Evolutionary conservation across 2,329 filamentous ascomycete genomes (phyloP).

Genomic region (Pseudogymnoascus sp.): DNA sequence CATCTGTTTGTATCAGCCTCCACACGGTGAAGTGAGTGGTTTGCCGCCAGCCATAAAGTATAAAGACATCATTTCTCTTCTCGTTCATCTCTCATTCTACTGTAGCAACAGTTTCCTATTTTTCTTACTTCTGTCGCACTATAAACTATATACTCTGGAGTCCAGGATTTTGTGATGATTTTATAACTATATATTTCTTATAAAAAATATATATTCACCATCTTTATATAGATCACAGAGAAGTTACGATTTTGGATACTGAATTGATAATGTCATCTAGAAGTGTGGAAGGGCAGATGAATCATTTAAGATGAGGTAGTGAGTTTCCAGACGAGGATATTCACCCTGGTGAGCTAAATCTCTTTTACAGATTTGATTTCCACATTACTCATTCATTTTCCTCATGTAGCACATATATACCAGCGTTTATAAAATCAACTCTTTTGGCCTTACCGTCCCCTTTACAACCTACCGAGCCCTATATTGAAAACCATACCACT

Average conservation of each 20-base stretch:
- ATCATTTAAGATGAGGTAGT: not conserved
- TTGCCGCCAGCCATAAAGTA: not conserved
- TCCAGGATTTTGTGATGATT: not conserved
- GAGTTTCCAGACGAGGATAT: not conserved
- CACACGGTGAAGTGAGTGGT: not conserved
- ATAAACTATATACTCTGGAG: not conserved
- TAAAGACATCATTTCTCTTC: not conserved
- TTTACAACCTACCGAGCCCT: not conserved
- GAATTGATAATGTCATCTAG: not conserved
- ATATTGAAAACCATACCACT: not conserved
- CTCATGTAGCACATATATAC: not conserved
- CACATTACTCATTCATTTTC: not conserved
- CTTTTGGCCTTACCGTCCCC: not conserved
- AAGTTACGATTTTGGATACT: not conserved
- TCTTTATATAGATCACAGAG: not conserved
- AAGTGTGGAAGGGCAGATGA: not conserved
- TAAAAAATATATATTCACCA: not conserved
- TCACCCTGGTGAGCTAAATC: not conserved
- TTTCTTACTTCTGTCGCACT: not conserved
- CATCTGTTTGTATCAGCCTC: not conserved
- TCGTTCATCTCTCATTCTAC: not conserved
- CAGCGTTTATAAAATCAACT: not conserved
- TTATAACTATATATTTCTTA: not conserved
- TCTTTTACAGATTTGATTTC: not conserved
- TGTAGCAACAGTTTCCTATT: not conserved